phyloP scores from a whole-genome alignment of 345 rosid species.

The rapeseed (Brassica napus) region Da-Ae NC_063451.1:23580001-23580500 shows the following conservation, averaged over 20 bases:
- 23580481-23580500: too few relatives aligned
- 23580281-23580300: slow-evolving; percentile 90
- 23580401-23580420: neutral
- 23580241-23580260: slow-evolving; percentile 93
- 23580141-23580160: too few relatives aligned
- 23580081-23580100: slow-evolving; percentile 83
- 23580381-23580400: neutral
- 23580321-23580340: slow-evolving; percentile 88
- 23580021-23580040: slow-evolving; percentile 91
- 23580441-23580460: too few relatives aligned
- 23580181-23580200: slow-evolving; percentile 82
- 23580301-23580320: slow-evolving; percentile 63
- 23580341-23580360: slow-evolving; percentile 88
- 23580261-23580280: slow-evolving; percentile 84
- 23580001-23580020: slow-evolving; percentile 94
- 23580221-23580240: slow-evolving; percentile 90
- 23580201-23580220: slow-evolving; percentile 92
- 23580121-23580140: too few relatives aligned
- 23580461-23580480: too few relatives aligned
- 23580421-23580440: neutral
- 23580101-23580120: too few relatives aligned
- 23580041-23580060: slow-evolving; percentile 91
- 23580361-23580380: slow-evolving; percentile 62
- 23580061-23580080: slow-evolving; percentile 79
- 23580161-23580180: slow-evolving; percentile 59